These are phyloP conservation scores for Chalciporus piperatus DNA, from an alignment of 768 basidiomycete species.

Conservation along the genomic window DNA sequence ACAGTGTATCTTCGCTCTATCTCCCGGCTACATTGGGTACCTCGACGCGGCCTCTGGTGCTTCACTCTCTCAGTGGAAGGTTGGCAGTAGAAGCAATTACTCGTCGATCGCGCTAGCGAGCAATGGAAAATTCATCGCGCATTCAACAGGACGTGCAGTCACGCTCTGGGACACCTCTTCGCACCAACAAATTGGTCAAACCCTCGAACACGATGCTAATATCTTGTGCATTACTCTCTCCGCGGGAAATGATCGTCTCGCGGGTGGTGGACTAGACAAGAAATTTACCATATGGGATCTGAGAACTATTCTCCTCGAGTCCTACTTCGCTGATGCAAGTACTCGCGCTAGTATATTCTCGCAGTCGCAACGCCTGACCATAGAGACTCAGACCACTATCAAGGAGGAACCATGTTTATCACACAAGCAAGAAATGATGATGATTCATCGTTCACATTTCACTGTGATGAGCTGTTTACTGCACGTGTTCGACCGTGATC, in stretches of 20 bases:
- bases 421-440: constrained; percentile 5
- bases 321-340: constrained; percentile 5
- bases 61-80: constrained; percentile 12
- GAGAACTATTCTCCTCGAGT: background rate
- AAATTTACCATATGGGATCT: constrained; percentile 15
- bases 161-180: constrained; percentile 9
- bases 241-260: constrained; percentile 11
- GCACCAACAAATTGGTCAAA: constrained; percentile 8
- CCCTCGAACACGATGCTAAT: constrained; percentile 11
- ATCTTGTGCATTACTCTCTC: constrained; percentile 17
- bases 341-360: background rate
- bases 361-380: background rate
- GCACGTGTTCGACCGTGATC: background rate
- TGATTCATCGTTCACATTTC: background rate
- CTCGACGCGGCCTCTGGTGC: constrained; percentile 14
- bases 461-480: background rate
- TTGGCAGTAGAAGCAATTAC: constrained; percentile 6
- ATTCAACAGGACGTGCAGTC: constrained; percentile 8
- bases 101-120: constrained; percentile 13
- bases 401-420: constrained; percentile 1
- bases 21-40: constrained; percentile 19
- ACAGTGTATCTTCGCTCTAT: constrained; percentile 12
- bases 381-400: background rate
- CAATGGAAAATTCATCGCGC: constrained; percentile 13
- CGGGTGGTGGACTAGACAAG: constrained; percentile 15